Conservation (phyloP, 495 filamentous ascomycete genomes). For the Hyaloscypha finlandica region DNA sequence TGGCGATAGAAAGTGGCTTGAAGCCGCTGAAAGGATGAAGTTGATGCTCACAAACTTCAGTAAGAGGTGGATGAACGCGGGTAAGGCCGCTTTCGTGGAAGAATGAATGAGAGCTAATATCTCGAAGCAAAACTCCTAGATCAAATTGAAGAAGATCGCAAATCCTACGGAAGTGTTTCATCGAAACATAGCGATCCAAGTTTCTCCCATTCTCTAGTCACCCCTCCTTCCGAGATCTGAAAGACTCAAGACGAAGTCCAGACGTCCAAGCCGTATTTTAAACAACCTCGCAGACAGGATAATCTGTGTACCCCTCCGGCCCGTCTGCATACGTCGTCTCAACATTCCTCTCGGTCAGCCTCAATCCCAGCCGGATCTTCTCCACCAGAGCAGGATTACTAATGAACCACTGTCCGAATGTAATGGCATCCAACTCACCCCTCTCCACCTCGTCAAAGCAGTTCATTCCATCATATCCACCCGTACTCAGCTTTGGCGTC, state of each 20-base stretch:
- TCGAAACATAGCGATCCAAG: neutral
- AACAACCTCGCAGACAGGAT: slow-evolving; percentile 16
- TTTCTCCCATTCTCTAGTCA: neutral
- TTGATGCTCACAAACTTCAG: slow-evolving; percentile 20
- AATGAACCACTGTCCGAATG: slow-evolving; percentile 25
- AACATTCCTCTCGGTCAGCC: slow-evolving; percentile 7
- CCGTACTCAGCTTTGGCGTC: slow-evolving; percentile 19
- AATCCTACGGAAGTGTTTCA: neutral
- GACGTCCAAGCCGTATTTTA: neutral
- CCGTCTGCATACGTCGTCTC: slow-evolving; percentile 28
- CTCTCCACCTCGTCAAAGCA: slow-evolving; percentile 61
- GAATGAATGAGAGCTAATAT: neutral
- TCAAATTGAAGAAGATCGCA: slow-evolving; percentile 1
- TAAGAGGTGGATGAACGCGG: slow-evolving; percentile 18
- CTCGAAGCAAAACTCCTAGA: slow-evolving; percentile 13
- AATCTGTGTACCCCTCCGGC: slow-evolving; percentile 19
- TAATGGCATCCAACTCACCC: slow-evolving; percentile 48
- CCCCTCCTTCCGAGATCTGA: neutral
- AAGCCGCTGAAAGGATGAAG: neutral
- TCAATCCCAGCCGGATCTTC: slow-evolving; percentile 11
- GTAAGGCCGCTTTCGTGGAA: slow-evolving; percentile 10
- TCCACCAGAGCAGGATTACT: slow-evolving; percentile 27
- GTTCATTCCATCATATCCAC: slow-evolving; percentile 38
- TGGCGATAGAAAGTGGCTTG: slow-evolving; percentile 10
- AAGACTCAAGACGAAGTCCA: neutral